Evolutionary conservation across 805 yeast species (phyloP), one percentile per base, ranked within the genome.

Genomic region (Teunomyces stri): DNA sequence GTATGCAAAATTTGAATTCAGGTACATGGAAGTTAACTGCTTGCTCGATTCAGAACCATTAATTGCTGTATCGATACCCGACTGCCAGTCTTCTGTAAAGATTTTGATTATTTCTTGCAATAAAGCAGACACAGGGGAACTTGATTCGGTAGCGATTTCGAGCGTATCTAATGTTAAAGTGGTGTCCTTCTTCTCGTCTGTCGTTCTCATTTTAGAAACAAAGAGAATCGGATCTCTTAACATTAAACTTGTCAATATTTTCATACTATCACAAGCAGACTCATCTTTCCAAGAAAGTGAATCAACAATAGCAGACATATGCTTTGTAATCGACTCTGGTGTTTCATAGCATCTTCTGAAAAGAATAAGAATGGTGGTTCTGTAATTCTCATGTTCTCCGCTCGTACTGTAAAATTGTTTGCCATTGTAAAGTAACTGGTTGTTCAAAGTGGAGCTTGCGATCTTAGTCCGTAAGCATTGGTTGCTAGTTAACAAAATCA

Each of bases 291-390:
- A 29, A 6, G n/a, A 29, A 11, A 12, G 13, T 21, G 66, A 69
- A 5, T 73, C 61, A 7, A 87, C 60, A 47, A 84, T 89, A 16
- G 74, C 67, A 0, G 66, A 55, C 56, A 88, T 78, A 31, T 78
- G 65, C 6, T 68, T 67, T 25, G 71, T 68, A 3, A 89, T 66
- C 9, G 78, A 65, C 0, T 72, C 74, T 0, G 68, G 61, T 3
- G 81, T 77, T 62, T 90, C 97, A 60, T 84, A 81, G 48, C 90
- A 83, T 37, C 86, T 72, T 59, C 96, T 77, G 15, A 30, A 30
- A 30, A 30, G 33, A 1, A 84, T 61, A 28, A 89, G 67, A 11
- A 80, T 69, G 0, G 6, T 12, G 13, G n/a, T 30, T 30, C 33
- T 30, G 33, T n/a, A 30, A n/a, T 30, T 13, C 13, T 29, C 33